Base-by-base conservation (phyloP, 192 early-diverging fungal genomes). In the Coemansia sp. region DNA sequence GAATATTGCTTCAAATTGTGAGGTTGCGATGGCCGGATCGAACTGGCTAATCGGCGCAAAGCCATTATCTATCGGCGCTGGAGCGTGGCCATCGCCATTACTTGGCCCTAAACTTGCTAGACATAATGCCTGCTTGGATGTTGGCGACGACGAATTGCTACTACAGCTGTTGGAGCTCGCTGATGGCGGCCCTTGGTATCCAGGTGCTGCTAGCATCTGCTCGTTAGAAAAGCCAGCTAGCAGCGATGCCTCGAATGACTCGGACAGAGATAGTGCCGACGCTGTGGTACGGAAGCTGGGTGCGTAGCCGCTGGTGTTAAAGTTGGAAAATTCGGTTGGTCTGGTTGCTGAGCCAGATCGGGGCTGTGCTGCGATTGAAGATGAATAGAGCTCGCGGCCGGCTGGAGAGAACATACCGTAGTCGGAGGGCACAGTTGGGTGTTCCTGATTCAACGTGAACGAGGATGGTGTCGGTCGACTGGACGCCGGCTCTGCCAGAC, bases 1-100 rank as follows among this genome's bases (percentile, higher is more conserved):
- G 5, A 78, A 34, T 34, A 78, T 42, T 9, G 75, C 61, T 16
- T 68, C 75, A 24, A 77, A 29, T 27, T 72, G 75, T 8, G 69
- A 59, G 57, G 60, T n/a, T 6, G 66, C 65, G 11, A 74, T 68
- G 20, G 47, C 61, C 13, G 67, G 9, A 11, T 68, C 24, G 31
- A 34, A 47, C 40, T 67, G 41, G 18, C 12, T 42, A 6, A 61
- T 12, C 18, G 44, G 6, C n/a, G 12, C 57, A 13, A 41, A 33
- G 24, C 16, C 43, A 6, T 43, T 20, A 22, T 11, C 33, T 10
- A 34, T 18, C n/a, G 16, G 57, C 31, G 5, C 18, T n/a, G 57
- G 16, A 16, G 15, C 6, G 15, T 60, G 33, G 29, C 29, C 33
- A 8, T 33, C 27, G 41, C 15, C 33, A 20, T 8, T 18, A 52